These are phyloP conservation scores for Boletus sensibilis DNA, from an alignment of 768 basidiomycete species.

Conservation along the genomic window DNA sequence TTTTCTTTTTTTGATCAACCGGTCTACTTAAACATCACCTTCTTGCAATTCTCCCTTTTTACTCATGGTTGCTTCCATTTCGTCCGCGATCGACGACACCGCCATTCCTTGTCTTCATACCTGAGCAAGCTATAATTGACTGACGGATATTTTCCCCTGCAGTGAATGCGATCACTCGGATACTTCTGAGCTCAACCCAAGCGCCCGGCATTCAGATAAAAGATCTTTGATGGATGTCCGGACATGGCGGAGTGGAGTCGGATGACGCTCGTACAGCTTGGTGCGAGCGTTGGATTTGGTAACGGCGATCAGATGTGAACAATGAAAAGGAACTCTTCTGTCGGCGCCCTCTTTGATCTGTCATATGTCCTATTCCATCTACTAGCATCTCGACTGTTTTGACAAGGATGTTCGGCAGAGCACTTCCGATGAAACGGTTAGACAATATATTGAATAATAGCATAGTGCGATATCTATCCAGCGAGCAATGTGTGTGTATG, in stretches of 20 bases:
- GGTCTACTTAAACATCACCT: neutral
- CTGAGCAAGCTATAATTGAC: slow-evolving; percentile 4
- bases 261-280: slow-evolving; percentile 24
- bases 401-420: neutral
- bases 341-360: slow-evolving; percentile 3
- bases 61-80: slow-evolving; percentile 5
- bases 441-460: slow-evolving; percentile 4
- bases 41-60: slow-evolving; percentile 4
- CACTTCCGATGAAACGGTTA: neutral
- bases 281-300: slow-evolving; percentile 17
- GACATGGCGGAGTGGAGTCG: neutral
- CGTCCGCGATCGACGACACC: slow-evolving; percentile 12
- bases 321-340: neutral
- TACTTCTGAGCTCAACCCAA: slow-evolving; percentile 80
- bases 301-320: slow-evolving; percentile 23
- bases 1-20: neutral
- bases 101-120: slow-evolving; percentile 1
- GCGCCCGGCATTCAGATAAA: slow-evolving; percentile 89
- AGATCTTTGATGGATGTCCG: slow-evolving; percentile 51
- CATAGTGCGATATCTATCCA: neutral
- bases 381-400: neutral
- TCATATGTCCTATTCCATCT: neutral
- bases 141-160: slow-evolving; percentile 6
- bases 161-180: slow-evolving; percentile 78
- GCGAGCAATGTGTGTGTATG: neutral